Base-by-base conservation (phyloP, 2,329 filamentous ascomycete genomes). In the Fusarium sp. region DNA sequence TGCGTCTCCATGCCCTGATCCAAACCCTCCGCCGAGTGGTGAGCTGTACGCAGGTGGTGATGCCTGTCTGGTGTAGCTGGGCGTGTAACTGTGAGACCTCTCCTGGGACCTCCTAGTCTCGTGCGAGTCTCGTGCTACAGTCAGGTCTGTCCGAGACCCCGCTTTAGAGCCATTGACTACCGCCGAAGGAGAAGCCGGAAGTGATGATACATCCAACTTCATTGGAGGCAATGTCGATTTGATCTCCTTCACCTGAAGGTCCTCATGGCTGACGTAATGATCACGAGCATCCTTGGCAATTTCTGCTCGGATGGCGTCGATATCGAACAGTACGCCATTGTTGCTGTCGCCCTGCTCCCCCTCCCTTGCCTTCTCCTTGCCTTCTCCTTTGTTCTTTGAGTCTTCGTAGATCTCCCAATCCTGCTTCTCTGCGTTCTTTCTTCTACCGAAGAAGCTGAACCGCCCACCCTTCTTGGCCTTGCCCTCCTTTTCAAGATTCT, bases 381-480 rank as follows among this genome's bases (percentile, higher is more conserved):
- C 65, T 18, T 70, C 73, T 2, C 66, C 76, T 75, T 87, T 88
- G 43, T 67, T 69, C 8, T 78, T 79, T 20, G 81, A 82, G 65
- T 97, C 92, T 76, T 98, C 92, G 77, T 98, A 98, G 11, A 93
- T 93, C 79, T 98, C 95, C 95, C 95, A 98, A 56, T 93, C 92
- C 76, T 94, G 93, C 80, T 94, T 94, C 76, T 94, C 87, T 1
- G 86, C 80, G 79, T 91, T 92, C 81, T 93, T 97, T 75, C 93
- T 94, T 48, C 92, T 89, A 41, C 91, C 91, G 80, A 98, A 98
- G 72, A 97, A 88, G 35, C 89, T 88, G 74, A 95, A 94, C 41
- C 82, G 82, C 12, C 78, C 87, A 39, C 82, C 78, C 73, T 86
- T 86, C 70, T 82, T 84, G 75, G 91, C 89, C 74, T 92, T 89